phyloP scores from a whole-genome alignment of 176 grass and related monocot genomes.

The Miscanthus lutarioriparius region DNA sequence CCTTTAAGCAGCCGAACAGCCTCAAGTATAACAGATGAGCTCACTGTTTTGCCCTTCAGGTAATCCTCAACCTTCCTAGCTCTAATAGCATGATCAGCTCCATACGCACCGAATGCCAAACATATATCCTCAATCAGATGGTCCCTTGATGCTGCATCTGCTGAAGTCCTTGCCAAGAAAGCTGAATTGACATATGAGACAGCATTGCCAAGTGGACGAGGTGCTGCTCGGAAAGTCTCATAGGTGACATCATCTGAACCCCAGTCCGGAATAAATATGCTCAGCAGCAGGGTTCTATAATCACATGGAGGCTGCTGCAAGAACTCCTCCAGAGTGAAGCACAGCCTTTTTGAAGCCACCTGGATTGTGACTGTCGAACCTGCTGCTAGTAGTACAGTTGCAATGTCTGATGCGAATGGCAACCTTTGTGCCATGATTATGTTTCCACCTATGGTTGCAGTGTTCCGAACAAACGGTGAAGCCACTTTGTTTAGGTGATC shows the following conservation, averaged over 20 bases:
- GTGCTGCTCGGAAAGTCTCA: slow-evolving; percentile 77
- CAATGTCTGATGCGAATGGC: slow-evolving; percentile 62
- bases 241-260: slow-evolving; percentile 52
- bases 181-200: slow-evolving; percentile 77
- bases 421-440: slow-evolving; percentile 82
- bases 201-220: slow-evolving; percentile 82
- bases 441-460: slow-evolving; percentile 78
- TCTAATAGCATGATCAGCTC: slow-evolving; percentile 55
- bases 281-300: slow-evolving; percentile 54
- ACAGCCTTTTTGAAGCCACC: slow-evolving; percentile 43
- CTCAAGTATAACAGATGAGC: slow-evolving; percentile 49
- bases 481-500: slow-evolving; percentile 71
- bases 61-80: slow-evolving; percentile 72
- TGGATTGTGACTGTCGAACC: slow-evolving; percentile 52
- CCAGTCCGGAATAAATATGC: slow-evolving; percentile 66
- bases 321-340: slow-evolving; percentile 70
- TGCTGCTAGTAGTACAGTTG: slow-evolving; percentile 66
- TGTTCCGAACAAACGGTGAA: slow-evolving; percentile 71
- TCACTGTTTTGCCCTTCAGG: slow-evolving; percentile 57
- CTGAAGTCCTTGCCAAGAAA: slow-evolving; percentile 58
- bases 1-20: slow-evolving; percentile 51
- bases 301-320: slow-evolving; percentile 68
- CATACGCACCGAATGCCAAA: slow-evolving; percentile 66
- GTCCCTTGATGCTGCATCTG: slow-evolving; percentile 17
- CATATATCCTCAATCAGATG: slow-evolving; percentile 48